Base-by-base conservation (phyloP, 306 rosid species). In the Hippophae gyantsensis region DNA sequence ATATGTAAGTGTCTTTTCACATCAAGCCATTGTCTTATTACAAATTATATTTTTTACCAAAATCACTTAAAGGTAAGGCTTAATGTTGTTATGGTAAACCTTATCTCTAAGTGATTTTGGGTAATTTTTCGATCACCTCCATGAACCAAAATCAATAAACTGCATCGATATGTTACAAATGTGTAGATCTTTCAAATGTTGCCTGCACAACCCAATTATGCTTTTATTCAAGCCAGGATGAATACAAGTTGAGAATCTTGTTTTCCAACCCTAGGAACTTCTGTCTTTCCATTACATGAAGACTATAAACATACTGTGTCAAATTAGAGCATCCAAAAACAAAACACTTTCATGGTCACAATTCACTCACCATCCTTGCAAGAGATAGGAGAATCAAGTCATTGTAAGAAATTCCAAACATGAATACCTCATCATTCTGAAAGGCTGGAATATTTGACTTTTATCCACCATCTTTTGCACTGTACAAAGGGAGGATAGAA, bases 251-350 rank as follows among this genome's bases (percentile, higher is more conserved):
- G 96, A 74, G 81, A 87, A 87, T 42, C 96, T 93, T 38, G 96
- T 84, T 66, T 78, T 84, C 23, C 23, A 18, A 84, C 64, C 96
- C 84, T 6, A 89, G 93, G 81, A 83, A 80, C 61, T 74, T 87
- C 72, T 87, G 96, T 67, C 82, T 82, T 79, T 84, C 96, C 96
- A 87, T 87, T 42, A 87, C 85, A 59, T 84, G 87, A 65, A 87
- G 83, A 56, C 76, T 82, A 66, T 87, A 87, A 43, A 87, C 93
- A 61, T 82, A 72, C 32, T 86, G 89, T 23, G 96, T 89, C 1
- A 85, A 42, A 68, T 78, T 74, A 50, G 49, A 67, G 65, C 96
- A 84, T 48, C 96, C 94, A 23, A 78, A 52, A 38, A 84, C 81
- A 58, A 87, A 87, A 83, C 93, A 87, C 68, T 68, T 80, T 71